These are phyloP conservation scores for Arthrobotrys musiformis DNA, from an alignment of 2,329 filamentous ascomycete genomes.

Conservation along the genomic window DNA sequence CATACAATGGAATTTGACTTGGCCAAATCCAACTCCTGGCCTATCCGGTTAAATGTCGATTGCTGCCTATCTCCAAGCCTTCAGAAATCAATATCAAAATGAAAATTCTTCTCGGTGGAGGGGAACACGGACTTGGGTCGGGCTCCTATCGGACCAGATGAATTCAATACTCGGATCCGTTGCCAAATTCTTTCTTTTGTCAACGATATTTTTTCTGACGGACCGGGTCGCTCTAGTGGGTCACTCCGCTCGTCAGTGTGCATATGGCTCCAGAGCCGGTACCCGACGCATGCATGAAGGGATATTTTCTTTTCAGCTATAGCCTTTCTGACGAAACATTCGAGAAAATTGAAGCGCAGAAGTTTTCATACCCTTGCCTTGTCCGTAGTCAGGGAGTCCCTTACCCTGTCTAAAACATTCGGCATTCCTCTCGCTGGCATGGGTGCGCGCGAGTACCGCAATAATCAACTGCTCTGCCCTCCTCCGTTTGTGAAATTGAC, in stretches of 20 bases:
- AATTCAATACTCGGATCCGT: background rate
- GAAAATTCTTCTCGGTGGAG: constrained; percentile 10
- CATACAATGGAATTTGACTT: background rate
- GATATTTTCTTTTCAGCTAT: background rate
- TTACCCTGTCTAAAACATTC: constrained; percentile 15
- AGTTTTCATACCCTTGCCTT: background rate
- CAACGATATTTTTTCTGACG: background rate
- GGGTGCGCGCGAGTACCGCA: background rate
- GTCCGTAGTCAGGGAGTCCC: background rate
- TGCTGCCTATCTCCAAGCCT: constrained; percentile 7
- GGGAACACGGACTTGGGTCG: background rate
- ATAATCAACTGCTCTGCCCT: constrained; percentile 2
- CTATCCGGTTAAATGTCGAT: constrained; percentile 10
- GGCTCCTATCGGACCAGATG: constrained; percentile 4
- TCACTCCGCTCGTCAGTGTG: background rate
- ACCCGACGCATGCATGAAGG: background rate
- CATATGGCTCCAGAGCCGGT: background rate
- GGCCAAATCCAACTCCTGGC: background rate
- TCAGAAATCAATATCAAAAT: constrained; percentile 2
- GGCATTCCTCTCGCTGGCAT: constrained; percentile 3
- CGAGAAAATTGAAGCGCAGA: constrained; percentile 3
- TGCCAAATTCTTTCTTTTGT: background rate
- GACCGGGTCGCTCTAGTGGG: background rate
- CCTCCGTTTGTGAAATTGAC: constrained; percentile 6
- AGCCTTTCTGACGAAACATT: constrained; percentile 1